Evolutionary conservation across 2,329 filamentous ascomycete genomes (phyloP).

Genomic region (Aspergillus viridinutans): DNA sequence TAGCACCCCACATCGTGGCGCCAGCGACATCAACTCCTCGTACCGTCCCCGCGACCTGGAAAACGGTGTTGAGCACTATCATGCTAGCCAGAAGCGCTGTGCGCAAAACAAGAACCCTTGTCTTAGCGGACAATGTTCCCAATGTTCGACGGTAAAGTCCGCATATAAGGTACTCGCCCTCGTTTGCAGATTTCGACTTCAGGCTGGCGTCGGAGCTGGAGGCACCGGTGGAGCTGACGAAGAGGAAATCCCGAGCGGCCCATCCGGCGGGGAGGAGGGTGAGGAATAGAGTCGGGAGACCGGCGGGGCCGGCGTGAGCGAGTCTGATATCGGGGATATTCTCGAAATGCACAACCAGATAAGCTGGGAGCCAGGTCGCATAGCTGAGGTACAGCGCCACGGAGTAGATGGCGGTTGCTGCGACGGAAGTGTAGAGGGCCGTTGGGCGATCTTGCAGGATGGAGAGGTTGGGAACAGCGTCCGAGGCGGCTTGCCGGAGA

Average conservation of each 20-base stretch:
- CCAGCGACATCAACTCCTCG: constrained; percentile 66
- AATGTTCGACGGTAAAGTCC: constrained; percentile 58
- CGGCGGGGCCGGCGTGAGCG: constrained; percentile 61
- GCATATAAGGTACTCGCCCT: constrained; percentile 66
- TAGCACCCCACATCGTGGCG: constrained; percentile 65
- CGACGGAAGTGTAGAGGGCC: constrained; percentile 60
- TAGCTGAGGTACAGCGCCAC: constrained; percentile 67
- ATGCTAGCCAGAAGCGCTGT: constrained; percentile 51
- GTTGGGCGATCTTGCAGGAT: constrained; percentile 62
- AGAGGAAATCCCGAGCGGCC: constrained; percentile 72
- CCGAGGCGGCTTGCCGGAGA: constrained; percentile 41
- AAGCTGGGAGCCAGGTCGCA: constrained; percentile 64
- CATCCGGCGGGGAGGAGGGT: constrained; percentile 65
- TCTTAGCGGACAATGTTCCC: constrained; percentile 58
- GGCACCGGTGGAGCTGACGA: constrained; percentile 51
- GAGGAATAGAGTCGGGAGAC: constrained; percentile 41
- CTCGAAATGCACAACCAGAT: constrained; percentile 72
- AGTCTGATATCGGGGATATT: constrained; percentile 63
- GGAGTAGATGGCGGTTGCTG: constrained; percentile 70
- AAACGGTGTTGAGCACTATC: constrained; percentile 52
- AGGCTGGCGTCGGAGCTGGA: constrained; percentile 39
- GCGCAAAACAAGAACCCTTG: constrained; percentile 61
- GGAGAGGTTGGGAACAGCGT: constrained; percentile 55
- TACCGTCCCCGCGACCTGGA: constrained; percentile 64
- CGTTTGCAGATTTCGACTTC: constrained; percentile 32